Conservation (phyloP, 805 yeast genomes). For the Candida succiphila region DNA sequence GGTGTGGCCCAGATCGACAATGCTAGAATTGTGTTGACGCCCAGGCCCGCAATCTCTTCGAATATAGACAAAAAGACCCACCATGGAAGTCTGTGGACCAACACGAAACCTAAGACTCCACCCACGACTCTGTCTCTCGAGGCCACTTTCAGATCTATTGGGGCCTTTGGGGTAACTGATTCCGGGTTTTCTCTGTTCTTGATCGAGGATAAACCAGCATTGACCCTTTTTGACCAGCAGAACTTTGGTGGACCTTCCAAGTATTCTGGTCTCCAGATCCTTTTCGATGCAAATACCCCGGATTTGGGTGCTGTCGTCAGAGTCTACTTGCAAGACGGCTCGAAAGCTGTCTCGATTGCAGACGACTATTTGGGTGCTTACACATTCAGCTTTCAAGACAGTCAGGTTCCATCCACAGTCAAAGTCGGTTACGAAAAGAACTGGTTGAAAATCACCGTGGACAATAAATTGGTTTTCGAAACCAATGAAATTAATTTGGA, state of each 20-base stretch:
- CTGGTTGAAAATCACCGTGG: slow-evolving; percentile 52
- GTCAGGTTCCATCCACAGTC: slow-evolving; percentile 62
- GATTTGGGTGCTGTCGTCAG: slow-evolving; percentile 40
- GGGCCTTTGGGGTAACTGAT: slow-evolving; percentile 34
- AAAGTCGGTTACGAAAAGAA: slow-evolving; percentile 46
- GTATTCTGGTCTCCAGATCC: slow-evolving; percentile 56
- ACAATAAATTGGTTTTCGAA: slow-evolving; percentile 62
- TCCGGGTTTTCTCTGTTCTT: slow-evolving; percentile 57
- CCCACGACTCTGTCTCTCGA: slow-evolving; percentile 36
- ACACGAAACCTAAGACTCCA: slow-evolving; percentile 11
- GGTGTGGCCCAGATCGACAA: slow-evolving; percentile 33
- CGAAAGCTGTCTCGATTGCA: slow-evolving; percentile 20
- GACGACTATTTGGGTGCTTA: slow-evolving; percentile 21
- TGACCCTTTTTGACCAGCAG: slow-evolving; percentile 12
- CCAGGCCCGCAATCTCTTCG: slow-evolving; percentile 21
- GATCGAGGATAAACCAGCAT: slow-evolving; percentile 18
- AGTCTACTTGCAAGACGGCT: slow-evolving; percentile 53
- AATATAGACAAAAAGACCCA: slow-evolving; percentile 15
- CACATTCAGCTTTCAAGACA: slow-evolving; percentile 41
- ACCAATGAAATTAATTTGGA: slow-evolving; percentile 45
- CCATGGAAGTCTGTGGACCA: slow-evolving; percentile 38
- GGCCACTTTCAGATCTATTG: slow-evolving; percentile 51
- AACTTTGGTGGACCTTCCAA: slow-evolving; percentile 45
- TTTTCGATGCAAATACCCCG: slow-evolving; percentile 40
- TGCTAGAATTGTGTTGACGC: slow-evolving; percentile 47